Base-by-base conservation (phyloP, 257 asterid genomes). In the Pogostemon cablin region DNA sequence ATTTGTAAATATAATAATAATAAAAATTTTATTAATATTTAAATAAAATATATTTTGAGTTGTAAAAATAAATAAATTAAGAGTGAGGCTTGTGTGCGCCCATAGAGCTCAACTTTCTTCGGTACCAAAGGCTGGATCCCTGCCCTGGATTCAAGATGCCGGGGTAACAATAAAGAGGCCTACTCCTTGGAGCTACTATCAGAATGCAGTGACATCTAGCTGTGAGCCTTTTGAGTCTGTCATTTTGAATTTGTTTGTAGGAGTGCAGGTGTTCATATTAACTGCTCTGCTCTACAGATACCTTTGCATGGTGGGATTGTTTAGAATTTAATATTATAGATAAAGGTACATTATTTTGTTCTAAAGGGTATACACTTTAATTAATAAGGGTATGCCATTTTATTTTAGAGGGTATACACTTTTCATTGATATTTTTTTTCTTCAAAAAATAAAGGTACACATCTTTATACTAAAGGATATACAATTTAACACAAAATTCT, bases 291-390 rank as follows among this genome's bases (percentile, higher is more conserved):
- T 68, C 12, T 37, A 17, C 72, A 90, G 96, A 90, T 86, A 77
- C 95, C 32, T 86, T 87, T 79, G 88, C 93, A 3, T 90, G 96
- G 96, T 90, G 96, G 96, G 91, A 87, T 79, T 90, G 96, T 15
- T 15, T 15, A 15, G 17, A 15, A 15, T 15, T 15, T 15, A 15
- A 15, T 15, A 15, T n/a, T n/a, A n/a, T n/a, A n/a, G n/a, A 95
- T 86, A 83, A 76, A 84, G 96, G 77, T 90, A 15, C 17, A 15
- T 15, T 15, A 15, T 15, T 15, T 15, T 15, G 17, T 15, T 15
- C 17, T 15, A 15, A 15, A 15, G 0, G 17, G 17, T 15, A 15
- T 15, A 15, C 17, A 15, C 17, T 15, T 15, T 15, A 15, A 15
- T 15, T 15, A 15, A 15, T 15, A 15, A 15, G 17, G 17, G 17